Percentiles rank a stretch among this genome's conserved stretches.
phyloP scores from a whole-genome alignment of 148 eudicot species.

The Fagopyrum esculentum region DNA sequence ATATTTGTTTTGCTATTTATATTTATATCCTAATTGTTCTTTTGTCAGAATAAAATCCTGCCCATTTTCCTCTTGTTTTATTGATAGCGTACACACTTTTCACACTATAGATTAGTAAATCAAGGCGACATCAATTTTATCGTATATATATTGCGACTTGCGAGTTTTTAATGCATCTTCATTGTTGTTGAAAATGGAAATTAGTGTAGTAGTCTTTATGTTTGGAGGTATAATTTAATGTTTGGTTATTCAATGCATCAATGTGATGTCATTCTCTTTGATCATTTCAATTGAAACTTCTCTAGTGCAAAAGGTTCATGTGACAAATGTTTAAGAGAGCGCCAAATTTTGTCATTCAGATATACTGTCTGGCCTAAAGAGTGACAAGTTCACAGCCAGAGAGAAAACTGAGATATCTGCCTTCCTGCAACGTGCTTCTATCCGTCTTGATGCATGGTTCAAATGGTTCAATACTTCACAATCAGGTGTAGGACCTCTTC shows the following conservation, averaged over 20 bases:
- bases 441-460: constrained; percentile 95
- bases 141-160: not conserved
- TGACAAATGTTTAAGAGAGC: not conserved
- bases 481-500: constrained; percentile 43
- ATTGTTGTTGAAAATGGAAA: not conserved
- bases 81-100: not conserved
- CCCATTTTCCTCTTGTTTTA: not conserved
- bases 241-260: not conserved
- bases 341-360: constrained; percentile 35
- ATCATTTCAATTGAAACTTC: not conserved
- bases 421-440: constrained; percentile 64
- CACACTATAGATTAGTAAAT: not conserved
- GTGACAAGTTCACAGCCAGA: constrained; percentile 36
- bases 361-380: constrained; percentile 53
- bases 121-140: not conserved
- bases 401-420: constrained; percentile 53
- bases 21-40: not conserved
- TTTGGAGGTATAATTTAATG: not conserved
- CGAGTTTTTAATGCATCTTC: not conserved
- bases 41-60: not conserved
- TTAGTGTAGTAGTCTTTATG: not conserved
- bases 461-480: constrained; percentile 95
- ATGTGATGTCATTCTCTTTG: not conserved
- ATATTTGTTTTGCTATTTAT: not conserved
- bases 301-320: not conserved